Conservation (phyloP, 805 yeast species). For the Ascoidea asiatica region DNA sequence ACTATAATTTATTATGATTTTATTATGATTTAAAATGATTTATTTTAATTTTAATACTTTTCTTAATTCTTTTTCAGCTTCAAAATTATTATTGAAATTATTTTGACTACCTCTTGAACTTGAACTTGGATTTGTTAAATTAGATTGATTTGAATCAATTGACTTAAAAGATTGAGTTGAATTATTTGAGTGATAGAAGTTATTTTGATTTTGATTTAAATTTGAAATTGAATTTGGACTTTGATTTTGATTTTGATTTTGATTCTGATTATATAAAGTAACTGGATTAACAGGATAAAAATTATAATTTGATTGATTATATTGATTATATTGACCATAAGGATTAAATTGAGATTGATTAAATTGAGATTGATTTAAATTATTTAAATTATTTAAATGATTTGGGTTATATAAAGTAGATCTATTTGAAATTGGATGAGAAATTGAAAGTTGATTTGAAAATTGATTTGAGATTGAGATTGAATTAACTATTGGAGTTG, state of each 20-base stretch:
- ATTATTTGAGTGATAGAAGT: slow-evolving; percentile 5
- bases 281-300: too few species aligned
- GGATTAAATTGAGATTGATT: background rate
- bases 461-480: too few species aligned
- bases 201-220: background rate
- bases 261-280: too few species aligned
- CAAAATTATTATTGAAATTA: too few species aligned
- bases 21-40: too few species aligned
- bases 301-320: too few species aligned
- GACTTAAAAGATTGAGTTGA: background rate
- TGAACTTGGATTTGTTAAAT: background rate
- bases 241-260: background rate
- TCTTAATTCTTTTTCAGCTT: background rate
- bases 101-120: too few species aligned
- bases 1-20: too few species aligned
- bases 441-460: background rate
- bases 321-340: too few species aligned
- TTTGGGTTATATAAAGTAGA: slow-evolving; percentile 7
- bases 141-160: background rate
- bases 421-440: background rate
- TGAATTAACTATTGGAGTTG: background rate
- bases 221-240: background rate
- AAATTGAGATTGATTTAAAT: too few species aligned
- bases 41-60: background rate
- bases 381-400: too few species aligned